phyloP scores from a whole-genome alignment of 2,329 filamentous ascomycete species.

The Gliomastix tumulicola region DNA sequence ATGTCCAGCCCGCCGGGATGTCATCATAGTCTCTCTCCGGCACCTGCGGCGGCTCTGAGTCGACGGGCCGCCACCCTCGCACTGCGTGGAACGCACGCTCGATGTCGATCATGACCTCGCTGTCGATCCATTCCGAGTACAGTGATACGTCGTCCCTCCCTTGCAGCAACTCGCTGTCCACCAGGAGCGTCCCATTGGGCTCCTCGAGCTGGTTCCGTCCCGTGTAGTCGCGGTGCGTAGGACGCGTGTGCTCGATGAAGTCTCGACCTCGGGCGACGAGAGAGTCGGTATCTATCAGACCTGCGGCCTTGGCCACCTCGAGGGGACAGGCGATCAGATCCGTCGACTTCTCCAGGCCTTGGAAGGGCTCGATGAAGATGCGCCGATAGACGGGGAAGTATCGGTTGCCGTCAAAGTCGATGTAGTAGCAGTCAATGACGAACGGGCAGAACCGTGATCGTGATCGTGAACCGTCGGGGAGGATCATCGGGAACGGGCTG shows the following conservation, averaged over 20 bases:
- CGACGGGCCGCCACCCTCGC: conserved; percentile 25
- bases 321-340: conserved; percentile 27
- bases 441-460: no score
- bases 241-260: conserved; percentile 33
- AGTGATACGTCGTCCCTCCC: conserved; percentile 20
- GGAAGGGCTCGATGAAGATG: conserved; percentile 26
- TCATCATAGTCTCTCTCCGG: no score
- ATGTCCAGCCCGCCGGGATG: no score
- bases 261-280: conserved; percentile 27
- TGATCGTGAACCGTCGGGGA: conserved; percentile 19
- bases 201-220: conserved; percentile 23
- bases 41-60: conserved; percentile 20
- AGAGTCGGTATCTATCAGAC: conserved; percentile 21
- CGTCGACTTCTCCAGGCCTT: conserved; percentile 28
- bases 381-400: conserved; percentile 28
- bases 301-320: conserved; percentile 20
- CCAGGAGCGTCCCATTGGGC: conserved; percentile 10
- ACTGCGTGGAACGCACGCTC: conserved; percentile 29
- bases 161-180: conserved; percentile 22
- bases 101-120: conserved; percentile 35
- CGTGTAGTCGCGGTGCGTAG: no score
- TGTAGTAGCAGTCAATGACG: conserved; percentile 29
- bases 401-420: conserved; percentile 30
- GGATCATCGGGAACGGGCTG: conserved; percentile 19
- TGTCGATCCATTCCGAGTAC: conserved; percentile 31